phyloP scores from a whole-genome alignment of 805 yeast species.

The Monosporozyma siamensis region DNA sequence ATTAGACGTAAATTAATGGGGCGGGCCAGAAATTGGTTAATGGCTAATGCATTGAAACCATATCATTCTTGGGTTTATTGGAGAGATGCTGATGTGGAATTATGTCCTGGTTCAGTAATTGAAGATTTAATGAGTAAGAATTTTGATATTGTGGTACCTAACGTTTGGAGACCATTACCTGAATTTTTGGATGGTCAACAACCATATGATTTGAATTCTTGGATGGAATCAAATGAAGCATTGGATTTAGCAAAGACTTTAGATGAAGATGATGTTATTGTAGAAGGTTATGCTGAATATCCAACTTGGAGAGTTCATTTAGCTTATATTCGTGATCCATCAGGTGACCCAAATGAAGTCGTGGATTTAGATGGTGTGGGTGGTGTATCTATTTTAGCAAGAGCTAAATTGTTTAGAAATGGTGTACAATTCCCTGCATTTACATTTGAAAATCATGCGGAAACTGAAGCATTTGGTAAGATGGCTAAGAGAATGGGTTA shows the following conservation, averaged over 20 bases:
- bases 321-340: conserved; percentile 56
- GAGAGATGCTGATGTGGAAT: conserved; percentile 81
- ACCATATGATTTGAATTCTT: conserved; percentile 91
- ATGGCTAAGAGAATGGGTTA: conserved; percentile 73
- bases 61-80: conserved; percentile 88
- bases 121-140: conserved; percentile 62
- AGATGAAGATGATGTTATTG: conserved; percentile 77
- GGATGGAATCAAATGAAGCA: conserved; percentile 85
- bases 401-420: conserved; percentile 62
- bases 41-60: conserved; percentile 64
- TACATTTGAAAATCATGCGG: conserved; percentile 77
- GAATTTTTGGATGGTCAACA: conserved; percentile 74
- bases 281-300: conserved; percentile 80
- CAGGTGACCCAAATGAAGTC: conserved; percentile 55
- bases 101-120: conserved; percentile 69
- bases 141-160: conserved; percentile 69
- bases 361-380: conserved; percentile 78
- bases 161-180: conserved; percentile 97
- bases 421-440: conserved; percentile 84
- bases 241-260: conserved; percentile 52
- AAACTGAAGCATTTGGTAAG: conserved; percentile 81
- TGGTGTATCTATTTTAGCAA: conserved; percentile 73
- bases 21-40: conserved; percentile 76
- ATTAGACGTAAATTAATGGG: conserved; percentile 79
- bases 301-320: conserved; percentile 81